phyloP scores from a whole-genome alignment of 2,329 filamentous ascomycete genomes.

The Pseudogymnoascus pannorum region DNA sequence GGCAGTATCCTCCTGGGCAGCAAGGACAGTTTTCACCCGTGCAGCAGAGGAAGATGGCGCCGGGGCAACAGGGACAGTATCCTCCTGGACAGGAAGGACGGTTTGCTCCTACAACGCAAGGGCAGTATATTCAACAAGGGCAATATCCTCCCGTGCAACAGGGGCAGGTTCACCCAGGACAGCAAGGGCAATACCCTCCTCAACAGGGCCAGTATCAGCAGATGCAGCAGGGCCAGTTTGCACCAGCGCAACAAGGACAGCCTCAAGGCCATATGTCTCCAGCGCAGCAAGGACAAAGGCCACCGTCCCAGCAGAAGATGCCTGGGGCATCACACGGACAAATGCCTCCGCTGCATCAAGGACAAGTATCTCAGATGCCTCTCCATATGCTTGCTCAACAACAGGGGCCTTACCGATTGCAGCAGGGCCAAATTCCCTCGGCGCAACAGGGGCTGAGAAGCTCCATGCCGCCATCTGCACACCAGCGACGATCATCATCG shows the following conservation, averaged over 20 bases:
- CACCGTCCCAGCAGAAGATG: not conserved
- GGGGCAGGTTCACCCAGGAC: not conserved
- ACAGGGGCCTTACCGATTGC: not conserved
- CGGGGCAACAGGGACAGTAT: not conserved
- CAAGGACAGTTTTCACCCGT: not conserved
- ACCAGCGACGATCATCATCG: not conserved
- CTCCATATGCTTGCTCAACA: not conserved
- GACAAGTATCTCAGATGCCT: not conserved
- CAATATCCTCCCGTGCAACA: not conserved
- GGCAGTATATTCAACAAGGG: not conserved
- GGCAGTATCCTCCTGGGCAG: not conserved
- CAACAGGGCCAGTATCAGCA: not conserved
- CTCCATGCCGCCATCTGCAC: not conserved
- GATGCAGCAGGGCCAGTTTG: not conserved
- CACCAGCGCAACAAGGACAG: not conserved
- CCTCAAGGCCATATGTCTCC: not conserved
- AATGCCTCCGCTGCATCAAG: not conserved
- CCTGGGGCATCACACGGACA: not conserved
- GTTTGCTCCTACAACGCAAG: not conserved
- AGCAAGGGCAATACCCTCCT: not conserved
- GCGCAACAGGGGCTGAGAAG: not conserved
- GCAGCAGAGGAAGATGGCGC: not conserved
- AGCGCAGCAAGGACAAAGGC: not conserved
- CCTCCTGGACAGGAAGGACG: not conserved
- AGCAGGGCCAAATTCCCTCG: not conserved